A percentile compares a stretch with the other conserved stretches of the same genome.
Evolutionary conservation across 495 filamentous ascomycete species (phyloP).

Genomic region (Entonaema liquescens): DNA sequence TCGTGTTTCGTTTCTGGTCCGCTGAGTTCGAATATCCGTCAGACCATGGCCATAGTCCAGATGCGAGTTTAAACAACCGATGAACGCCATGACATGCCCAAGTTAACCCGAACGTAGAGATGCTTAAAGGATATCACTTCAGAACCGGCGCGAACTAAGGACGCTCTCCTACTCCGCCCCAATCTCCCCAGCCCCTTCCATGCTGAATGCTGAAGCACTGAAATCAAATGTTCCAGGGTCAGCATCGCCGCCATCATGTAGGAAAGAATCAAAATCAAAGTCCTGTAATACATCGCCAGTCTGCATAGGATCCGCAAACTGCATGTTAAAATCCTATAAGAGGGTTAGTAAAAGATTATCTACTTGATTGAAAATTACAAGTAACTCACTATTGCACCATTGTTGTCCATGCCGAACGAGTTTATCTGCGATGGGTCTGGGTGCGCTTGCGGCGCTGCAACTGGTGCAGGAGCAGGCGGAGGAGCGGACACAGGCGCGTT

Average conservation of each 20-base stretch:
- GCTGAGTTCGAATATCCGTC: constrained; percentile 39
- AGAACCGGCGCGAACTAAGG: neutral
- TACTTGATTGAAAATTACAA: neutral
- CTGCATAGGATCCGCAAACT: constrained; percentile 68
- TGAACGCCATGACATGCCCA: constrained; percentile 48
- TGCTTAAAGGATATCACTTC: constrained; percentile 29
- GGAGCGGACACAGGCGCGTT: constrained; percentile 55
- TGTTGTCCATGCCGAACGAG: constrained; percentile 47
- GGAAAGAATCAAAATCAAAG: constrained; percentile 97
- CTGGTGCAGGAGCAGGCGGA: constrained; percentile 55
- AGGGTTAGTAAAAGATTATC: constrained; percentile 19
- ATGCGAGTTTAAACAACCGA: constrained; percentile 47
- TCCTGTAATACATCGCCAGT: constrained; percentile 80
- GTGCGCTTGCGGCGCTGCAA: constrained; percentile 59
- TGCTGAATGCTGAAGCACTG: constrained; percentile 48
- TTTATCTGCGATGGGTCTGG: constrained; percentile 50
- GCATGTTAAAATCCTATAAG: constrained; percentile 47
- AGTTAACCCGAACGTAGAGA: constrained; percentile 32
- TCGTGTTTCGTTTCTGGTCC: constrained; percentile 46
- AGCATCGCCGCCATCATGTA: constrained; percentile 61
- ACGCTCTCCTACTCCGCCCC: constrained; percentile 57
- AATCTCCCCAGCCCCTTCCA: constrained; percentile 58
- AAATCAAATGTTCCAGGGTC: constrained; percentile 58
- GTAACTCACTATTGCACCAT: constrained; percentile 48
- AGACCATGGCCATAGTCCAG: constrained; percentile 45